Base-by-base conservation (phyloP, 2,329 filamentous ascomycete species). In the Fusarium oligoseptatum region DNA sequence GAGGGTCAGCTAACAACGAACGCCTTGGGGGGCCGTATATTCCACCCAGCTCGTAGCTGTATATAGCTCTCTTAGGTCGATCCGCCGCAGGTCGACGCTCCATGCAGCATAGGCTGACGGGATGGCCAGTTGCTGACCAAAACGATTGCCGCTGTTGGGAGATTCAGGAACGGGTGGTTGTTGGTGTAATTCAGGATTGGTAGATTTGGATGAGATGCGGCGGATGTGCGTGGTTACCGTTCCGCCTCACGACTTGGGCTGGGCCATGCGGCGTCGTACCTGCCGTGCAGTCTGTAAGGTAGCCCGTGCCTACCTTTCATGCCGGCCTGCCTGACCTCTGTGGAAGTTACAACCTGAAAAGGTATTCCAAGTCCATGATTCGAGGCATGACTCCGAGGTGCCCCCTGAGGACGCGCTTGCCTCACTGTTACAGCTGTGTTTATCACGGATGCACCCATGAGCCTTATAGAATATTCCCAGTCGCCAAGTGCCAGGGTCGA, bases 121-220 rank as follows among this genome's bases (percentile, higher is more conserved):
- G 48, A 39, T 57, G 14, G 22, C 11, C 60, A 62, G 56, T 58
- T 58, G 66, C 62, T 72, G 67, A 72, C 66, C 67, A 72, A 72
- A 65, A 36, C 37, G 48, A 39, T 61, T 41, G 56, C 48, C 45
- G 64, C 48, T 17, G 70, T 72, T 72, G 67, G 70, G 66, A 64
- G 50, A 72, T 52, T 37, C 57, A 56, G 29, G 55, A 39, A 65
- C 55, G 24, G 34, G 48, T 60, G 37, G 34, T 52, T 39, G 60
- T 43, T 58, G 62, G 50, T 52, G 36, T 57, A 34, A 55, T 32
- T 57, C 50, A 57, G 62, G 62, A 64, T 64, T 64, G 61, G 41
- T 15, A 24, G 50, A 57, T 43, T 57, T 64, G 50, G 24, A 55
- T 56, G 48, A 56, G 48, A 64, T 64, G 48, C 37, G 45, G 61